These are phyloP conservation scores for Tetraselmis chui DNA, from an alignment of 139 green algal species.

Conservation along the genomic window DNA sequence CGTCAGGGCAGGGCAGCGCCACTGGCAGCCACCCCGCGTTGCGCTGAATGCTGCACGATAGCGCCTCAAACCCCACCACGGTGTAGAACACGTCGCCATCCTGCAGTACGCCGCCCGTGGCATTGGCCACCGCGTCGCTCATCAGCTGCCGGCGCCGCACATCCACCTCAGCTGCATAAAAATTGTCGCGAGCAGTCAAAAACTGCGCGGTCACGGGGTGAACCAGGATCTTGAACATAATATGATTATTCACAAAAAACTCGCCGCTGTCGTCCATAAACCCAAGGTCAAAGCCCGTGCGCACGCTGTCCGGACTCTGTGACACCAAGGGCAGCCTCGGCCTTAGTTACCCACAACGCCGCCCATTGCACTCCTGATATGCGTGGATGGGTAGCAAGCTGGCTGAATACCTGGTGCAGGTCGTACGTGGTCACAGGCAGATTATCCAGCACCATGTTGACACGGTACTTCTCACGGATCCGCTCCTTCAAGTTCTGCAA, in stretches of 20 bases:
- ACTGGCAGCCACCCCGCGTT: conserved; percentile 43
- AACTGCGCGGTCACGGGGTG: conserved; percentile 80
- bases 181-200: conserved; percentile 8
- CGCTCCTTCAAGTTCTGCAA: conserved; percentile 50
- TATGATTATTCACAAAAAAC: conserved; percentile 91
- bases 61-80: conserved; percentile 89
- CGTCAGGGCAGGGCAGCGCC: conserved; percentile 53
- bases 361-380: background rate
- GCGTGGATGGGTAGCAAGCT: background rate
- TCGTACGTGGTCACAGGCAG: conserved; percentile 88
- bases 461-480: conserved; percentile 79
- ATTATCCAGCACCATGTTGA: conserved; percentile 94
- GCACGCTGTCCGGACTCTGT: conserved; percentile 33
- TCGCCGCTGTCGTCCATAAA: conserved; percentile 42
- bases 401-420: conserved; percentile 41
- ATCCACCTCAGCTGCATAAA: conserved; percentile 40
- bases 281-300: conserved; percentile 81
- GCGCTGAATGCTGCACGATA: conserved; percentile 74
- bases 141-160: conserved; percentile 6
- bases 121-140: background rate
- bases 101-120: background rate
- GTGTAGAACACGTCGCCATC: conserved; percentile 34
- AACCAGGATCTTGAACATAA: conserved; percentile 90
- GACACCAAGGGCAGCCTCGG: background rate
- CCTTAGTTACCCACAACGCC: background rate